These are phyloP conservation scores for Phytomonas serpens DNA, from an alignment of 208 protist species.

Conservation along the genomic window DNA sequence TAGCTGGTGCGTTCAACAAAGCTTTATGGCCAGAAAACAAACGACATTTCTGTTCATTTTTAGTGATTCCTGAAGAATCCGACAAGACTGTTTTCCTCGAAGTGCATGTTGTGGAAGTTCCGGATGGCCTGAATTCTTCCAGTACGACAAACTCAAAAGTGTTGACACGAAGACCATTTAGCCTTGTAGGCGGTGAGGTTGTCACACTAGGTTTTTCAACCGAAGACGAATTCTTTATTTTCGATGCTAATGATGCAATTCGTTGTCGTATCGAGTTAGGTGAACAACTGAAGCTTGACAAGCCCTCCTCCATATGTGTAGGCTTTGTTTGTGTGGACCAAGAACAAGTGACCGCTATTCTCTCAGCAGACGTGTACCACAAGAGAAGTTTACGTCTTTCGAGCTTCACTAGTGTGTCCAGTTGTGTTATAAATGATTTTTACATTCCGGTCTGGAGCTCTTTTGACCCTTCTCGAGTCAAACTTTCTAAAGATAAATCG, in stretches of 20 bases:
- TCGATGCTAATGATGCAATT: conserved; percentile 65
- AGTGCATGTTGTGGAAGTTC: conserved; percentile 38
- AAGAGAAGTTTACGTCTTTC: neutral
- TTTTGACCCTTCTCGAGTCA: conserved; percentile 43
- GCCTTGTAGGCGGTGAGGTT: conserved; percentile 49
- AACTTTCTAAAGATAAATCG: conserved; percentile 41
- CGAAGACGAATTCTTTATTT: conserved; percentile 77
- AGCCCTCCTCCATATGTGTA: conserved; percentile 16
- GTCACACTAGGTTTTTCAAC: conserved; percentile 65
- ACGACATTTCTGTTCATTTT: conserved; percentile 54
- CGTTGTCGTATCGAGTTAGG: conserved; percentile 48
- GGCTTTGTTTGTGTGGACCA: conserved; percentile 54
- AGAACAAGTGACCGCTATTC: conserved; percentile 31
- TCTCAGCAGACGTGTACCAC: conserved; percentile 18
- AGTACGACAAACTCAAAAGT: conserved; percentile 20
- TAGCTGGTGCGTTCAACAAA: conserved; percentile 29
- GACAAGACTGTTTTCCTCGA: conserved; percentile 72
- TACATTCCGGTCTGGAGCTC: conserved; percentile 59
- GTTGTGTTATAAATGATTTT: conserved; percentile 6
- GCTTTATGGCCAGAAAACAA: conserved; percentile 21
- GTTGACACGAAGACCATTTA: conserved; percentile 47
- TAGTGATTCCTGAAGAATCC: conserved; percentile 43
- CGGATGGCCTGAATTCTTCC: conserved; percentile 15
- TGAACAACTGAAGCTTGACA: conserved; percentile 18
- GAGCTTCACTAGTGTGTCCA: neutral